Base-by-base conservation (phyloP, 805 yeast species). In the Saccharomycopsis olivae region DNA sequence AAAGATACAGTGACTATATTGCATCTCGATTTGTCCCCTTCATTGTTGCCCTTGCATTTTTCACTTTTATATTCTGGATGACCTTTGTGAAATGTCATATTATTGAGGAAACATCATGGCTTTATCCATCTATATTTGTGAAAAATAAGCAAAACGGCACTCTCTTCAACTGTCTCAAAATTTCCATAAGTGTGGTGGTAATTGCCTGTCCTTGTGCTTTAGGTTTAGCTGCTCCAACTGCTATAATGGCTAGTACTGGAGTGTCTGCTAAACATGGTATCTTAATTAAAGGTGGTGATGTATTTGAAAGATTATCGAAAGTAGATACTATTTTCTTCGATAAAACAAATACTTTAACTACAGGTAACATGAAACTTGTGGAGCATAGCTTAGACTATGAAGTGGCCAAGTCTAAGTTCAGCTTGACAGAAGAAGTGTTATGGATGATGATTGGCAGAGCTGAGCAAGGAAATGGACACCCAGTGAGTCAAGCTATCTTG, bases 151-250 rank as follows among this genome's bases (percentile, higher is more conserved):
- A 58, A 6, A 71, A 71, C 47, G 84, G 86, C 8, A 68, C 69
- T 38, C 66, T 76, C 47, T 77, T 74, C 55, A 73, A 73, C 3
- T 79, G 89, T 53, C 58, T 94, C 41, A 77, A 82, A 51, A 69
- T 88, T 34, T 79, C 94, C 4, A 89, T 92, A 20, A 78, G 94
- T 5, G 98, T 92, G 4, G 73, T 94, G 48, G 96, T 92, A 9
- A 96, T 92, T 36, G 98, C 98, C 1, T 92, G 99, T 60, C 99
- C 99, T 0, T 92, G 98, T 68, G 97, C 98, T 0, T 62, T 92
- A 18, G 99, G 98, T 2, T 66, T 92, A 37, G 96, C 96, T 3
- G 95, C 97, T 0, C 99, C 99, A 1, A 94, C 98, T 1, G 97
- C 97, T 0, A 85, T 92, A 9, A 92, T 94, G 96, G 98, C 92